These are phyloP conservation scores for Thalassiosira mediterranea DNA, from an alignment of 352 stramenopile species.

Conservation along the genomic window DNA sequence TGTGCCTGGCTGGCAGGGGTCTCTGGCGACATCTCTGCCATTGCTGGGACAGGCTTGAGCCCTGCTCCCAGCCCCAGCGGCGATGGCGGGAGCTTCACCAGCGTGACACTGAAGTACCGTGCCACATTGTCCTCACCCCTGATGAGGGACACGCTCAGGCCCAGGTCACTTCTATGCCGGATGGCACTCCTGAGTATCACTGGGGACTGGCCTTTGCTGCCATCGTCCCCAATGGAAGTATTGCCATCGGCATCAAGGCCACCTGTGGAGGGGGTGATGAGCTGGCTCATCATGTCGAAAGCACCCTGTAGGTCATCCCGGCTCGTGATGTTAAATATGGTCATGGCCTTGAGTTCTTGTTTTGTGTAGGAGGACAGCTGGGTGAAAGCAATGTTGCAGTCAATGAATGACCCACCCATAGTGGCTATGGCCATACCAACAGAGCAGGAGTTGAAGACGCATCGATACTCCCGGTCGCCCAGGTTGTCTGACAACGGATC, in stretches of 20 bases:
- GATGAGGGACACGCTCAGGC: conserved; percentile 73
- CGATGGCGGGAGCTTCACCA: conserved; percentile 70
- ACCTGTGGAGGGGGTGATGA: conserved; percentile 69
- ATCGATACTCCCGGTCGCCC: conserved; percentile 66
- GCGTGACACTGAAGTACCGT: conserved; percentile 79
- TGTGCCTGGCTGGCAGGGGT: not conserved
- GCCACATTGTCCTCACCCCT: conserved; percentile 67
- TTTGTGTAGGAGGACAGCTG: conserved; percentile 75
- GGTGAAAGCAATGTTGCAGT: conserved; percentile 83
- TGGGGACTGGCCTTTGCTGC: conserved; percentile 17
- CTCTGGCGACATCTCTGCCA: conserved; percentile 50
- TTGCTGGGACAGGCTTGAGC: conserved; percentile 60
- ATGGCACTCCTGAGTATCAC: conserved; percentile 67
- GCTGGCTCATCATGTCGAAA: conserved; percentile 83
- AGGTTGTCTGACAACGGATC: conserved; percentile 14
- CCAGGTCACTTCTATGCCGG: conserved; percentile 70
- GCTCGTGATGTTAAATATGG: conserved; percentile 83
- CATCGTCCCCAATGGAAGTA: conserved; percentile 22
- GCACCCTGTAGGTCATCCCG: conserved; percentile 76
- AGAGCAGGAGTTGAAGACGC: conserved; percentile 80
- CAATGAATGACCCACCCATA: conserved; percentile 83
- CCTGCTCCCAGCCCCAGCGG: conserved; percentile 58
- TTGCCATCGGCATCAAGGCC: conserved; percentile 44
- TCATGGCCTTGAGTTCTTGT: conserved; percentile 79
- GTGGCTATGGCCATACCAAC: conserved; percentile 83